These are phyloP conservation scores for Elsinoe necatrix DNA, from an alignment of 2,329 filamentous ascomycete species.

Conservation along the genomic window DNA sequence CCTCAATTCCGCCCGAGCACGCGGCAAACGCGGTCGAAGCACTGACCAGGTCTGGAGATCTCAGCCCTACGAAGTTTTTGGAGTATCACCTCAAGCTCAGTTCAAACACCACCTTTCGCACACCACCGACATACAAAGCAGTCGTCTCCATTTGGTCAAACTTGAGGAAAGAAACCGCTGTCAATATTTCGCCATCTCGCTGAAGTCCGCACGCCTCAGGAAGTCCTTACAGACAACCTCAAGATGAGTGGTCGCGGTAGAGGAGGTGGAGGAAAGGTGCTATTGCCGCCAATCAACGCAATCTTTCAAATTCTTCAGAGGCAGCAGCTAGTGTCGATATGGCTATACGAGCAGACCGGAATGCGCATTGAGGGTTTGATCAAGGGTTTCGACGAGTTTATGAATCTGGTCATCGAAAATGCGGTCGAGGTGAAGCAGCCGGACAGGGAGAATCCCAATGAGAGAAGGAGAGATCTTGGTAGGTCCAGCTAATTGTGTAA, in stretches of 20 bases:
- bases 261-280: slow-evolving; percentile 51
- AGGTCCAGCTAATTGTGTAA: slow-evolving; percentile 27
- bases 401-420: slow-evolving; percentile 96
- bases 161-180: too few species aligned
- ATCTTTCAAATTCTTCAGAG: slow-evolving; percentile 87
- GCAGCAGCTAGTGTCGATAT: slow-evolving; percentile 81
- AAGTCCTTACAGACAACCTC: background rate
- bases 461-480: slow-evolving; percentile 74
- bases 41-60: background rate
- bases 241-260: slow-evolving; percentile 48
- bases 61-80: slow-evolving; percentile 13
- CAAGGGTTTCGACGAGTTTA: slow-evolving; percentile 97
- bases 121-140: too few species aligned
- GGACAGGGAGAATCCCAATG: slow-evolving; percentile 67
- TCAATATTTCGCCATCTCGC: too few species aligned
- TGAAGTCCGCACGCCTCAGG: too few species aligned
- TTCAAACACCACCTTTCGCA: background rate
- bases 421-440: slow-evolving; percentile 83
- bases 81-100: background rate
- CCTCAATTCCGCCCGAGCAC: slow-evolving; percentile 8
- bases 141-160: too few species aligned
- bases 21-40: slow-evolving; percentile 3
- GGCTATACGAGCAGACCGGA: slow-evolving; percentile 92
- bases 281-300: slow-evolving; percentile 73
- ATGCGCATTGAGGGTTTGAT: slow-evolving; percentile 73